Evolutionary conservation across 2,329 filamentous ascomycete species (phyloP).

Genomic region (Dendrostoma leiphaemia): DNA sequence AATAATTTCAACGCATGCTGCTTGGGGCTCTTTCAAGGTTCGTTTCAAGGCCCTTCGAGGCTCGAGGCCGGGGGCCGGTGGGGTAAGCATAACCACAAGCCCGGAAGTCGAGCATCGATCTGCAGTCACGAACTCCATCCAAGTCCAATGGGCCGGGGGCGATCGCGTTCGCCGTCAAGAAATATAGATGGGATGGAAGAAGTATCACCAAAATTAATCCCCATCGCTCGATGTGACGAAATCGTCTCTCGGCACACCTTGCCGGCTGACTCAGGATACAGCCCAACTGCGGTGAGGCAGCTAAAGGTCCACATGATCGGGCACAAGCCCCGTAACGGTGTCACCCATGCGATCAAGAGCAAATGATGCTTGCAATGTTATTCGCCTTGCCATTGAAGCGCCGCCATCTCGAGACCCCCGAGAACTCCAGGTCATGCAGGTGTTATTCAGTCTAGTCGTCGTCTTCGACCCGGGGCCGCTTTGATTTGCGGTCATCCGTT

Average conservation of each 20-base stretch:
- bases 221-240: neutral
- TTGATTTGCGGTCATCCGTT: slow-evolving; percentile 57
- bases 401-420: neutral
- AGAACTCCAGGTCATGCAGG: neutral
- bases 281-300: neutral
- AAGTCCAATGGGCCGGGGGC: neutral
- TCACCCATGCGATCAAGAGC: neutral
- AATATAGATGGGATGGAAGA: neutral
- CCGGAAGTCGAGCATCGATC: neutral
- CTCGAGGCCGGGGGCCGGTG: neutral
- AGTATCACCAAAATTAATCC: neutral
- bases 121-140: neutral
- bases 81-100: neutral
- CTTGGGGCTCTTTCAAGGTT: neutral
- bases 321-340: neutral
- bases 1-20: neutral
- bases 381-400: neutral
- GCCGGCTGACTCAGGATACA: neutral
- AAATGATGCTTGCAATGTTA: neutral
- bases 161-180: neutral
- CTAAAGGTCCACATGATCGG: neutral
- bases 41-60: neutral
- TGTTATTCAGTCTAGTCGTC: slow-evolving; percentile 36
- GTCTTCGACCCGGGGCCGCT: slow-evolving; percentile 76
- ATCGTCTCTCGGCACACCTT: neutral